Evolutionary conservation across 1,284 basidiomycete species (phyloP).

Genomic region (Fistulinella cinereoalba): DNA sequence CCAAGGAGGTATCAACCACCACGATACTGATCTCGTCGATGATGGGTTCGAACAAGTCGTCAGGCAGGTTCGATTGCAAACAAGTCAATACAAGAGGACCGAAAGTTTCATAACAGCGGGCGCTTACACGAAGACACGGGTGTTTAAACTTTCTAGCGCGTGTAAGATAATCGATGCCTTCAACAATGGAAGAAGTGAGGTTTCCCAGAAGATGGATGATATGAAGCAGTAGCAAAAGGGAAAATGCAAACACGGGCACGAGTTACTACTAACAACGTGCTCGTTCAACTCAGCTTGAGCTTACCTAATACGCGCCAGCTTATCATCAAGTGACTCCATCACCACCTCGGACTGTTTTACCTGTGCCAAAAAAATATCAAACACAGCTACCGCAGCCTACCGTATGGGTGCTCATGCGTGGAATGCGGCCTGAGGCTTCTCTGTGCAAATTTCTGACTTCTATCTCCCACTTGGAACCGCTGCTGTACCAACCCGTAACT

Average conservation of each 20-base stretch:
- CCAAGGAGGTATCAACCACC: conserved; percentile 20
- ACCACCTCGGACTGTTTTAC: no score
- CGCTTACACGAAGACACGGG: conserved; percentile 19
- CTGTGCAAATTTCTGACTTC: background rate
- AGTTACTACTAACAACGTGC: background rate
- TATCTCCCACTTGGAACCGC: no score
- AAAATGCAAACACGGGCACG: no score
- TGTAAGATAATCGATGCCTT: no score
- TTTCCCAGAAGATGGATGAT: background rate
- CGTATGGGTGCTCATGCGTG: background rate
- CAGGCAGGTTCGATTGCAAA: conserved; percentile 27
- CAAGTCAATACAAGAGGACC: conserved; percentile 31
- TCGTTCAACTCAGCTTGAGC: background rate
- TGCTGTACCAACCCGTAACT: no score
- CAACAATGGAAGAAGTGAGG: background rate
- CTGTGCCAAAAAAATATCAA: background rate
- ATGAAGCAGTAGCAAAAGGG: background rate
- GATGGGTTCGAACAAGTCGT: conserved; percentile 27
- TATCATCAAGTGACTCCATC: no score
- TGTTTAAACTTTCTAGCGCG: background rate
- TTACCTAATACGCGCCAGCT: background rate
- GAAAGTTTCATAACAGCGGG: conserved; percentile 23
- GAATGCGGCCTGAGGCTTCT: background rate
- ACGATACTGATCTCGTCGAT: conserved; percentile 17
- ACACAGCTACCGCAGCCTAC: background rate